Evolutionary conservation across 257 asterid species (phyloP).

Genomic region (Nicotiana tomentosiformis): DNA sequence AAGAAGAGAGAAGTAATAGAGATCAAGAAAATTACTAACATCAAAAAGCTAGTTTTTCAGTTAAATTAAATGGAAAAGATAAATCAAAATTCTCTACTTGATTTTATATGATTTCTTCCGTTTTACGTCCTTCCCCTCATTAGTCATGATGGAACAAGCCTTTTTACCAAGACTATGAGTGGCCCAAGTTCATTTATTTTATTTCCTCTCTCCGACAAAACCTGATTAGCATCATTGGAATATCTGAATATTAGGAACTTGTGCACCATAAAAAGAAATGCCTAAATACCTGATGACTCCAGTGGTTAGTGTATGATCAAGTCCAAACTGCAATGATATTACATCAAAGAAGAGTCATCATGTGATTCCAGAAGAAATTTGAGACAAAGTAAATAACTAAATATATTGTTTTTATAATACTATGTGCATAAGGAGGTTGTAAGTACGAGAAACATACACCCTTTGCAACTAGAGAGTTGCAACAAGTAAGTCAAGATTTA

Average conservation of each 20-base stretch:
- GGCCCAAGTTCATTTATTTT: not conserved
- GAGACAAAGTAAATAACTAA: not conserved
- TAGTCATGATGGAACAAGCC: not conserved
- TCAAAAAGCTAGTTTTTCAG: not conserved
- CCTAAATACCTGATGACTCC: slow-evolving; percentile 91
- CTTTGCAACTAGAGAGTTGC: not conserved
- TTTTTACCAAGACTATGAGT: not conserved
- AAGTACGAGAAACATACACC: not conserved
- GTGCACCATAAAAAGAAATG: slow-evolving; percentile 11
- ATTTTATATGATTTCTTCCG: not conserved
- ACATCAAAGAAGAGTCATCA: slow-evolving; percentile 4
- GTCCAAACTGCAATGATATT: slow-evolving; percentile 75
- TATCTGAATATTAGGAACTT: not conserved
- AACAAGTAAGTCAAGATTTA: not conserved
- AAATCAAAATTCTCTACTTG: not conserved
- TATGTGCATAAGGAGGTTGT: not conserved
- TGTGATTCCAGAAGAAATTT: not conserved
- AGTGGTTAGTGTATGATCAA: slow-evolving; percentile 97
- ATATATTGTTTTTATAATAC: not conserved
- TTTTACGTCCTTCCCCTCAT: not conserved
- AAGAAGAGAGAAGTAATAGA: not conserved
- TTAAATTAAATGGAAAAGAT: not conserved
- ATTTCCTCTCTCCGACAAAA: not conserved
- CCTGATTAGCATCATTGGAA: not conserved
- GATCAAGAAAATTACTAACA: not conserved